Evolutionary conservation across 2,329 filamentous ascomycete species (phyloP), one percentile per base, ranked within the genome.

Genomic region (Aspergillus neotritici): DNA sequence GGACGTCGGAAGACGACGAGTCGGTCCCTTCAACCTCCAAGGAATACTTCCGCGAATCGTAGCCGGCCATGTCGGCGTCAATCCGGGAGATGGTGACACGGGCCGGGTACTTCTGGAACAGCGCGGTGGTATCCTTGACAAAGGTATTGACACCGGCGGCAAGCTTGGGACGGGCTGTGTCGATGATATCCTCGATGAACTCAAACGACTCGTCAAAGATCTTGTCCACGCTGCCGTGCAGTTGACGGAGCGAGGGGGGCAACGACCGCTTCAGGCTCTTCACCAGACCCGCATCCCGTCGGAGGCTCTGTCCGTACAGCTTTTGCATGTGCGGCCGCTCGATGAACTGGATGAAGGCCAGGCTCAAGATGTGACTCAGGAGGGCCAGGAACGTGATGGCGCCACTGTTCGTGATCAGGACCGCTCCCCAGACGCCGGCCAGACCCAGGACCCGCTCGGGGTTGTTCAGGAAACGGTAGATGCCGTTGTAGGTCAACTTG

Each of bases 251-350:
- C 2, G 88, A 86, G 2, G 83, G 80, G 3, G 93, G 93, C 16
- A 98, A 72, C 9, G 89, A 88, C 50, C 86, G 82, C 65, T 88
- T 87, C 63, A 98, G 78, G 58, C 87, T 96, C 69, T 90, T 94
- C 46, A 90, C 91, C 31, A 98, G 76, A 38, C 93, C 93, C 9
- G 93, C 93, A 64, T 95, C 88, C 51, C 84, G 75, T 46, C 93
- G 84, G 35, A 98, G 73, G 55, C 82, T 84, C 55, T 83, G 77
- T 33, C 93, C 91, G 60, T 98, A 98, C 13, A 97, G 79, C 74
- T 95, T 97, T 65, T 95, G 87, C 90, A 98, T 97, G 65, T 98
- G 93, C 11, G 91, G 93, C 47, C 90, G 84, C 68, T 98, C 93
- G 8, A 98, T 86, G 53, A 91, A 86, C 46, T 94, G 87, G 42